Conservation (phyloP, 2,329 filamentous ascomycete genomes). For the Periconia sp. region DNA sequence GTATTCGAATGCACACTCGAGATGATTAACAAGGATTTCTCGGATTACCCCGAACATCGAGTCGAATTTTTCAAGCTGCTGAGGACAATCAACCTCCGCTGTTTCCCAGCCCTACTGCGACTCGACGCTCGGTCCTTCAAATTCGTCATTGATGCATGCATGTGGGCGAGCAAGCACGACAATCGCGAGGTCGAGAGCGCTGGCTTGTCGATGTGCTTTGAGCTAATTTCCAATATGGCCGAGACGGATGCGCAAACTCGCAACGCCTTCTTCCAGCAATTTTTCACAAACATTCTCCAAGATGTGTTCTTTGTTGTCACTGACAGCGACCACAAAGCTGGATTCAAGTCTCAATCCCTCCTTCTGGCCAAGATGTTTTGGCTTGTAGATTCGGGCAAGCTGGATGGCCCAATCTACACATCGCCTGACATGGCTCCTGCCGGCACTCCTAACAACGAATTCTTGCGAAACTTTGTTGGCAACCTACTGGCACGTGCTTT, state of each 20-base stretch:
- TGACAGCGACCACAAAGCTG: constrained; percentile 97
- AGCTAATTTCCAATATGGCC: constrained; percentile 96
- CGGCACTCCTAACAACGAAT: constrained; percentile 89
- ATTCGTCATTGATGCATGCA: constrained; percentile 98
- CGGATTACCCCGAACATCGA: constrained; percentile 96
- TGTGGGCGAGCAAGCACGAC: constrained; percentile 99
- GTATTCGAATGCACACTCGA: constrained; percentile 98
- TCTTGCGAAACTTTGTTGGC: constrained; percentile 85
- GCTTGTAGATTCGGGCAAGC: constrained; percentile 88
- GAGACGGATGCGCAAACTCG: constrained; percentile 86
- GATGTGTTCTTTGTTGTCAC: constrained; percentile 98
- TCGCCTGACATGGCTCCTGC: constrained; percentile 76
- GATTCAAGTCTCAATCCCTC: constrained; percentile 97
- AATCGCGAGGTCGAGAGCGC: constrained; percentile 97
- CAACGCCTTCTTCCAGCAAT: constrained; percentile 96
- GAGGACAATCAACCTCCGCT: constrained; percentile 94
- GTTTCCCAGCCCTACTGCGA: constrained; percentile 92
- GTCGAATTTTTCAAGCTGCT: constrained; percentile 99
- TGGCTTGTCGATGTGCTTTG: constrained; percentile 96
- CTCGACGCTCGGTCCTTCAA: constrained; percentile 98
- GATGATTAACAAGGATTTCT: constrained; percentile 99
- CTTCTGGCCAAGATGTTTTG: constrained; percentile 95
- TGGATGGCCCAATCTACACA: constrained; percentile 88
- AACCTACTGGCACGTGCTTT: constrained; percentile 88
- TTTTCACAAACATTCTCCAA: constrained; percentile 93